Evolutionary conservation across 2,329 filamentous ascomycete genomes (phyloP), one percentile per base, ranked within the genome.

Genomic region (Sporothrix mexicana): DNA sequence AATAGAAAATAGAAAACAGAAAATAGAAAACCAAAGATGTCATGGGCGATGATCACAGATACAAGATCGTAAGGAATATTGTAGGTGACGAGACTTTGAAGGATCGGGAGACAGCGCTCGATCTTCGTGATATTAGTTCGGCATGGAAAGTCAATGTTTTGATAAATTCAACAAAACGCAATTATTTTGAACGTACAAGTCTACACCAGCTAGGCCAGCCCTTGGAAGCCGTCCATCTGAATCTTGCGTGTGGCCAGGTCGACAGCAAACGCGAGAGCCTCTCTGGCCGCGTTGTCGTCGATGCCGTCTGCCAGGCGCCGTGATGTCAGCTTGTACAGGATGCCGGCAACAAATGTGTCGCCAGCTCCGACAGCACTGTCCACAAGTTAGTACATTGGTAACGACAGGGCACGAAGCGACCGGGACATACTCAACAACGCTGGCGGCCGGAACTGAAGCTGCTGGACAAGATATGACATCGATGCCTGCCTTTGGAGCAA

Each of bases 321-420:
- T 80, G 74, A 92, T 79, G 86, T 80, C 74, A 92, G 80, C 49
- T 84, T 85, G 80, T 90, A 93, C 67, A 94, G 81, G 80, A 92
- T 88, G 73, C 91, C 91, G 47, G 91, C 92, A 75, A 92, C 88
- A 77, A 94, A 94, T 0, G 92, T 93, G 78, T 94, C 92, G 76
- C 92, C 92, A 59, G 92, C 92, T 71, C 92, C 92, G 74, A 93
- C 87, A 6, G 91, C 86, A 79, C 91, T 93, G 53, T 10, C 20
- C 1, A 4, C 9, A 64, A 41, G 55, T 47, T 17, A 36, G 45
- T 7, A 49, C 15, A 17, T 12, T 7, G 8, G 25, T 10, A 45
- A 4, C 9, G 17, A 20, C 30, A 15, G 10, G 23, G 13, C 23
- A 12, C 43, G 47, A 51, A 25, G 25, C 10, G 23, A 8, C 3